Evolutionary conservation across 108 stramenopile genomes (phyloP), one percentile per base, ranked within the genome.

Genomic region (Pseudonitzschia multiseries): DNA sequence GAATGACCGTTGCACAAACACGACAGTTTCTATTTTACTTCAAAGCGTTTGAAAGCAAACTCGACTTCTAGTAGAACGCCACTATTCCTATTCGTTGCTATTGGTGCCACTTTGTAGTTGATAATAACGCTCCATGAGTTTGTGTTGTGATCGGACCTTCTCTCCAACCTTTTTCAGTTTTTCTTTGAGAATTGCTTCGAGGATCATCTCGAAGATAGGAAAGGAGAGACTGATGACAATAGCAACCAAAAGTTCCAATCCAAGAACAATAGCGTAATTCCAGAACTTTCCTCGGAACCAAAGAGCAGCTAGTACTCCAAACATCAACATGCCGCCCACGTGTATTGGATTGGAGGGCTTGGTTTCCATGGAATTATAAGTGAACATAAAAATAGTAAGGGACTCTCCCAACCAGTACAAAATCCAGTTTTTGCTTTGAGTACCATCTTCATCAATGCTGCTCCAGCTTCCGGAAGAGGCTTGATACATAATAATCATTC

Each of bases 191-290:
- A 94, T 83, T 24, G 88, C 79, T 57, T 94, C 93, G 69, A 94
- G 68, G 62, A 94, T 79, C 86, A 94, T 90, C 70, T 94, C 93
- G 84, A 94, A 88, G 18, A 94, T 65, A 14, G 93, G 93, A 70
- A 94, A 94, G n/a, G 86, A 84, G 71, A 94, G 48, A 50, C 86
- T 87, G 17, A 84, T 83, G 62, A 91, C 77, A 32, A 94, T 57
- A 13, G 88, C 90, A 57, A 90, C 46, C 12, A 88, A 79, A 18
- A 73, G 67, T 69, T 94, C 87, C 64, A 94, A 73, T 17, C 63
- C 81, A 18, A 92, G 6, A 24, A 89, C 66, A 18, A 83, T 86
- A 24, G 74, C 80, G 75, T 94, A 91, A 54, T 87, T 91, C 89
- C 87, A 90, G 57, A 87, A 85, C 61, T 79, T 85, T 18, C 93